Base-by-base conservation (phyloP, 345 rosid species). In the Limnanthes douglasii region DNA sequence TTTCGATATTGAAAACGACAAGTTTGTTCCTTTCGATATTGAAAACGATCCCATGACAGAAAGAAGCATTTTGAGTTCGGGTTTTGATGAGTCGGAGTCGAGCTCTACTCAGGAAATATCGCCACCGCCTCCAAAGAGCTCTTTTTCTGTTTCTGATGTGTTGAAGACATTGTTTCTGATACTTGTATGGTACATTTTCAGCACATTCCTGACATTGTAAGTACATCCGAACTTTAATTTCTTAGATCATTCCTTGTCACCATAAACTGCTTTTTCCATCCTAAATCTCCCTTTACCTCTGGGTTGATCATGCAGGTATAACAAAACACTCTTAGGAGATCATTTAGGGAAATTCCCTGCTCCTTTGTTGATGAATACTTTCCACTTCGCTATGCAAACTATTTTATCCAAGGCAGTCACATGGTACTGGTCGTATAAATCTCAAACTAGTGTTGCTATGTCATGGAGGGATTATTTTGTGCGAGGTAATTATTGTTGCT, bases 161-260 rank as follows among this genome's bases (percentile, higher is more conserved):
- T 65, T 81, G 52, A 92, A 80, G 62, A 92, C 96, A 34, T 51
- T 92, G 46, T 84, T 85, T 69, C 69, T 92, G 49, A 81, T 92
- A 48, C 93, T 92, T 62, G 78, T 85, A 39, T 92, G 99, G 99
- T 92, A 85, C 68, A 78, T 88, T 27, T 92, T 80, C 71, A 92
- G 99, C 78, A 92, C 99, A 28, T 75, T 92, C 70, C 73, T 92
- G 77, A 85, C 99, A 21, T 46, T 92, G 99, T 92, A 68, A 85
- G 99, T 75, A 51, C 42, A 29, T 61, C 17, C 31, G 33, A 30
- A 5, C 21, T 29, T 10, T 23, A 13, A 2, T 21, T 31, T 44
- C 41, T 17, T 44, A 32, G 37, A 16, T 4, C 34, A 33, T 3
- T 41, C 46, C 32, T 44, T 32, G 26, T 37, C 8, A 18, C 14